Percentiles rank a stretch among this genome's conserved stretches.
phyloP scores from a whole-genome alignment of 2,329 filamentous ascomycete species.

The Xylogone sp. region DNA sequence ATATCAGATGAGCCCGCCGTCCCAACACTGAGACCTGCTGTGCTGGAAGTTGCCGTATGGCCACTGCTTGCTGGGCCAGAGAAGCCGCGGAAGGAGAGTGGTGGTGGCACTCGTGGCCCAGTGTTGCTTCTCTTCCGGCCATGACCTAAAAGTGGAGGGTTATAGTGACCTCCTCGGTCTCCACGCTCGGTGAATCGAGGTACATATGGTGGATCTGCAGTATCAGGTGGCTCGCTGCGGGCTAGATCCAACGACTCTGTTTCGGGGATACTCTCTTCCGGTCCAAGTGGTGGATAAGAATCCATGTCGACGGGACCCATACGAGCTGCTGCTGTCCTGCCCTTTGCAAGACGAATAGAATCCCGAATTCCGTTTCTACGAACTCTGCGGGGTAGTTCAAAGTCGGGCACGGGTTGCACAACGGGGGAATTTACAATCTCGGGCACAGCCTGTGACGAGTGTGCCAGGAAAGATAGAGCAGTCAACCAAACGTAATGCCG shows the following conservation, averaged over 20 bases:
- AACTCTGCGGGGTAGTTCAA: conserved; percentile 35
- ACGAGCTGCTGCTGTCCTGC: conserved; percentile 39
- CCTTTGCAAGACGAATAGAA: conserved; percentile 85
- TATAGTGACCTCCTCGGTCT: conserved; percentile 15
- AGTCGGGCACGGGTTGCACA: conserved; percentile 48
- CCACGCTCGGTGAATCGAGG: conserved; percentile 63
- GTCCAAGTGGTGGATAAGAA: conserved; percentile 18
- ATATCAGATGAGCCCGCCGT: conserved; percentile 59
- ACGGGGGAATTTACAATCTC: conserved; percentile 61
- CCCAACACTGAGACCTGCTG: conserved; percentile 51
- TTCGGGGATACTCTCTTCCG: conserved; percentile 15
- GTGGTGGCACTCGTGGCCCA: conserved; percentile 67
- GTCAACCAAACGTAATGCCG: conserved; percentile 95
- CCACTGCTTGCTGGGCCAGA: conserved; percentile 31
- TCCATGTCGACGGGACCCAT: conserved; percentile 33
- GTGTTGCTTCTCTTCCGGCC: conserved; percentile 88
- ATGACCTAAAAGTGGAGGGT: conserved; percentile 44
- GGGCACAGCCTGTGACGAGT: conserved; percentile 77
- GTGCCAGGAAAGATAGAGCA: conserved; percentile 88
- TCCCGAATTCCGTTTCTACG: conserved; percentile 63
- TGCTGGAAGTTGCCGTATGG: conserved; percentile 47
- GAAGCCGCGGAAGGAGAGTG: conserved; percentile 75
- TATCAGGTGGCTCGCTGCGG: conserved; percentile 33
- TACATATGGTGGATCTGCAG: conserved; percentile 64
- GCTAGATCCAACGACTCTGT: conserved; percentile 18